phyloP scores from a whole-genome alignment of 495 filamentous ascomycete genomes.

The Podospora anserina region DNA sequence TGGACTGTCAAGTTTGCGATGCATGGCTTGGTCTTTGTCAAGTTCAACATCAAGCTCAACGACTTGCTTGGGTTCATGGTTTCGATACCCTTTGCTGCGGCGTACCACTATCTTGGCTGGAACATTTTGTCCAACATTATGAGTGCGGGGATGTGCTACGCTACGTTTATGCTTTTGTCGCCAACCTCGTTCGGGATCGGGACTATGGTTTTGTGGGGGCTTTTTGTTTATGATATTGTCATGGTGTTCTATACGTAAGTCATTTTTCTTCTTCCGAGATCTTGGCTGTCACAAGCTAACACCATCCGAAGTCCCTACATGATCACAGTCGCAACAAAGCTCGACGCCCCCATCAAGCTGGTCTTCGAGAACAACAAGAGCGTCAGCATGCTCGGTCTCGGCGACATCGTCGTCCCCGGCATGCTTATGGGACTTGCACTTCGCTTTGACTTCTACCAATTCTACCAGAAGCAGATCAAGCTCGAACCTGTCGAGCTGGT shows the following conservation, averaged over 20 bases:
- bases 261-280: background rate
- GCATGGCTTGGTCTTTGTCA: conserved; percentile 37
- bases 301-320: conserved; percentile 62
- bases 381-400: conserved; percentile 84
- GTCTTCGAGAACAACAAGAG: conserved; percentile 70
- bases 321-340: conserved; percentile 86
- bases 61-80: conserved; percentile 56
- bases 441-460: conserved; percentile 83
- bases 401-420: conserved; percentile 91
- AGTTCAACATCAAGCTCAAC: conserved; percentile 37
- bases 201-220: conserved; percentile 65
- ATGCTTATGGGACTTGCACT: conserved; percentile 86
- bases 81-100: conserved; percentile 55
- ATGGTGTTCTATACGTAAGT: conserved; percentile 91
- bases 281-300: background rate
- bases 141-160: conserved; percentile 82
- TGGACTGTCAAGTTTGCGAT: conserved; percentile 47
- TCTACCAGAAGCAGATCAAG: conserved; percentile 58
- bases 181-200: conserved; percentile 87
- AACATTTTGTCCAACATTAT: conserved; percentile 80
- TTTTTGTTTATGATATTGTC: conserved; percentile 94
- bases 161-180: conserved; percentile 75
- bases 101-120: conserved; percentile 69
- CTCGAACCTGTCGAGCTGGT: conserved; percentile 37
- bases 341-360: conserved; percentile 93